Evolutionary conservation across 2,329 filamentous ascomycete species (phyloP), one percentile per base, ranked within the genome.

Genomic region (Mycosphaerella arachidis): DNA sequence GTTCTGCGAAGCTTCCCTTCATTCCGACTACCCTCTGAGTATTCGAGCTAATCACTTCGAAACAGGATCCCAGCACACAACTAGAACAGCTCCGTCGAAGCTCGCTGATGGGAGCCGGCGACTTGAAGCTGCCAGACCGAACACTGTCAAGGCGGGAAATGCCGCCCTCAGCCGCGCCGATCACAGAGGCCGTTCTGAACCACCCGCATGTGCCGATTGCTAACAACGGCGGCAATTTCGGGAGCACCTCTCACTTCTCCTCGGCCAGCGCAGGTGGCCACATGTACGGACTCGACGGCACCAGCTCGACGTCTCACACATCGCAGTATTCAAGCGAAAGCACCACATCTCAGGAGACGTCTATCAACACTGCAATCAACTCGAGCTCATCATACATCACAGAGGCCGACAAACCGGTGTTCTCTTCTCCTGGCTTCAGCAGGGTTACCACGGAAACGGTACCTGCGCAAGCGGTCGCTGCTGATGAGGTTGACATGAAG

Each of bases 81-180:
- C 78, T 81, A 60, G 79, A 81, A 60, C 67, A 78, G 61, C 74
- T 81, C 10, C 76, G 78, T 48, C 73, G 77, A 29, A 76, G 73
- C 37, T 81, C 78, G 2, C 68, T 80, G 18, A 62, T 74, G 53
- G 66, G 63, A 9, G 67, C 70, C 1, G 57, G 60, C 30, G 68
- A 73, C 33, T 62, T 74, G 40, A 68, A 68, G 37, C 43, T 72
- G n/a, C 70, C 69, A 5, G 61, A 58, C 16, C 58, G 63, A 45
- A 67, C 66, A 51, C 53, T 73, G 2, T 67, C 71, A 4, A 63
- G 65, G 8, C 66, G 73, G n/a, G 55, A 67, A 18, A 73, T 74
- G 72, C 70, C 70, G 10, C 9, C 65, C n/a, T 65, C 67, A 18
- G 64, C 69, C 5, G 66, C 63, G n/a, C 58, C 59, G 18, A 67